A percentile compares a stretch with the other conserved stretches of the same genome.
Evolutionary conservation across 2,329 filamentous ascomycete species (phyloP).

Genomic region (Plectosphaerella cucumerina): DNA sequence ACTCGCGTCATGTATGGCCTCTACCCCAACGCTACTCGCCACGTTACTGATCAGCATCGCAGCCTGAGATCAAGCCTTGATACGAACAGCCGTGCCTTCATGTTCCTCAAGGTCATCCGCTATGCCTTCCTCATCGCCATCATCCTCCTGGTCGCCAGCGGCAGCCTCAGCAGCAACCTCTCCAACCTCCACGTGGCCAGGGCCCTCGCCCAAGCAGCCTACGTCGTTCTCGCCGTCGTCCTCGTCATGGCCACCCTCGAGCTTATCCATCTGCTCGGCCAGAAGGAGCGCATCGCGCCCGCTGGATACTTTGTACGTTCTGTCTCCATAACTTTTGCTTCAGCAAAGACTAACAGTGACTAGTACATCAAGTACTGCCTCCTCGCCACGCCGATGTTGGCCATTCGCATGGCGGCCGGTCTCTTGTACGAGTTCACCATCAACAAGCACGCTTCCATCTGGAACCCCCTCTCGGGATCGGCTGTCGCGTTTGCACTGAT

Average conservation of each 20-base stretch:
- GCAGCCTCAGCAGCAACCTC: conserved; percentile 12
- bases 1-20: conserved; percentile 19
- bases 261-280: conserved; percentile 11
- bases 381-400: conserved; percentile 16
- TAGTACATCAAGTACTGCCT: conserved; percentile 11
- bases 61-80: conserved; percentile 14
- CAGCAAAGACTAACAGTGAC: not conserved
- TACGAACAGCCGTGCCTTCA: conserved; percentile 12
- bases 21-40: not conserved
- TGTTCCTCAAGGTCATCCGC: conserved; percentile 12
- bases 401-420: conserved; percentile 15
- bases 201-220: conserved; percentile 15
- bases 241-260: conserved; percentile 12
- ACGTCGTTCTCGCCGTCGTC: conserved; percentile 15
- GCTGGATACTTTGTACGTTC: conserved; percentile 12
- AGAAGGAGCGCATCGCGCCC: conserved; percentile 8
- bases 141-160: conserved; percentile 14
- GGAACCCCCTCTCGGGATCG: conserved; percentile 14
- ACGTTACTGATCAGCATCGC: not conserved
- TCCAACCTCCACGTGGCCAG: conserved; percentile 4
- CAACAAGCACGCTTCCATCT: conserved; percentile 2
- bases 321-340: not conserved
- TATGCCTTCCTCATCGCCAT: conserved; percentile 12
- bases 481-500: conserved; percentile 13
- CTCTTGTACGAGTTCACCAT: conserved; percentile 13